phyloP scores from a whole-genome alignment of 176 grass and related monocot species.

The Zea luxurians region DNA sequence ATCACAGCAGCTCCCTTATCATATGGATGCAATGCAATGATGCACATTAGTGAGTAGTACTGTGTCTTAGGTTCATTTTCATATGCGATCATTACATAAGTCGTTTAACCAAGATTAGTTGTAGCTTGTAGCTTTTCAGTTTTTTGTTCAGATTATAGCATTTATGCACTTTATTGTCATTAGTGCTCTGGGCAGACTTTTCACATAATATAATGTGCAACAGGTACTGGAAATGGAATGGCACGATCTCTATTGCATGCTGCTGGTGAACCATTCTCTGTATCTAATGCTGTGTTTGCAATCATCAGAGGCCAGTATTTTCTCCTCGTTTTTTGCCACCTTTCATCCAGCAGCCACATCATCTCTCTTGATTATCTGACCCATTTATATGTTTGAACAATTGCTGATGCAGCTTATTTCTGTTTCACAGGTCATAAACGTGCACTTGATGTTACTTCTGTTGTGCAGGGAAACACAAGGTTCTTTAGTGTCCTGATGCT shows the following conservation, averaged over 20 bases:
- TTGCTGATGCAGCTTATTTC: slow-evolving; percentile 32
- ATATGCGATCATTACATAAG: not conserved
- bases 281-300: slow-evolving; percentile 76
- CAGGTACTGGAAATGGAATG: slow-evolving; percentile 98
- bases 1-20: slow-evolving; percentile 16
- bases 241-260: slow-evolving; percentile 78
- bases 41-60: not conserved
- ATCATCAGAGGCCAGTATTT: slow-evolving; percentile 68
- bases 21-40: not conserved
- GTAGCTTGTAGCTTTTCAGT: not conserved
- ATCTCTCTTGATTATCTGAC: not conserved
- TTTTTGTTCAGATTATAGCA: slow-evolving; percentile 17
- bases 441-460: slow-evolving; percentile 78
- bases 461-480: slow-evolving; percentile 78
- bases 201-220: slow-evolving; percentile 34
- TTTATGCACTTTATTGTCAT: slow-evolving; percentile 11
- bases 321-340: not conserved
- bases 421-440: slow-evolving; percentile 67
- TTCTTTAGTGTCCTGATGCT: slow-evolving; percentile 98
- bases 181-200: slow-evolving; percentile 16
- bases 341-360: slow-evolving; percentile 8
- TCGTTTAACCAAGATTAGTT: not conserved
- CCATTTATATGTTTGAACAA: slow-evolving; percentile 26
- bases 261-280: slow-evolving; percentile 60
- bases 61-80: slow-evolving; percentile 12